Base-by-base conservation (phyloP, 495 filamentous ascomycete genomes). In the Aspergillus diversus region DNA sequence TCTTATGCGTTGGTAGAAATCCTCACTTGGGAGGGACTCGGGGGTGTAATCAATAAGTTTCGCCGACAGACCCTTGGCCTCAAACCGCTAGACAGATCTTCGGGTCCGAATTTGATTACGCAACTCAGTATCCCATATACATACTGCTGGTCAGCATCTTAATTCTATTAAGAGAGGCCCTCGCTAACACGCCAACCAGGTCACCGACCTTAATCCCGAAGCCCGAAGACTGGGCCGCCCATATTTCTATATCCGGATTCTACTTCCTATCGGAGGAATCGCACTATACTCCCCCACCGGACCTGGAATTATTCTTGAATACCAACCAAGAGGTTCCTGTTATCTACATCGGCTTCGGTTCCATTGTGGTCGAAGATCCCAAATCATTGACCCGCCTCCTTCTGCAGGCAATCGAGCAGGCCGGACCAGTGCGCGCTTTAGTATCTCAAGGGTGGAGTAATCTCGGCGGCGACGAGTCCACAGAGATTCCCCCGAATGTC, bases 291-390 rank as follows among this genome's bases (percentile, higher is more conserved):
- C 87, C 3, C 65, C 68, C 4, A 60, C 73, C 5, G 79, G 83
- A 13, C 69, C 87, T 16, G 63, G 65, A 2, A 69, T 56, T 4
- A 87, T 88, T 61, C 77, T 88, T 2, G 64, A 74, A 12, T 65
- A 66, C 16, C 84, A 84, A 1, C 77, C 78, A 15, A 17, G 15
- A 11, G 16, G 47, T 21, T 9, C 71, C 79, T 2, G 86, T 85
- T 8, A 73, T 89, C 0, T 88, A 89, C 61, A 84, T 90, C 46
- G 86, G 86, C 5, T 90, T 90, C 66, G 87, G 87, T 5, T 83
- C 79, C 15, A 88, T 90, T 60, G 84, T 88, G 0, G 73, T 89
- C 1, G 81, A 86, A 43, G 77, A 89, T 63, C 79, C 84, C 0
- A 71, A 81, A 46, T 67, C 60, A 7, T 73, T 88, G 68, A 86